phyloP scores from a whole-genome alignment of 345 rosid genomes.

The Eucalyptus curtisii region DNA sequence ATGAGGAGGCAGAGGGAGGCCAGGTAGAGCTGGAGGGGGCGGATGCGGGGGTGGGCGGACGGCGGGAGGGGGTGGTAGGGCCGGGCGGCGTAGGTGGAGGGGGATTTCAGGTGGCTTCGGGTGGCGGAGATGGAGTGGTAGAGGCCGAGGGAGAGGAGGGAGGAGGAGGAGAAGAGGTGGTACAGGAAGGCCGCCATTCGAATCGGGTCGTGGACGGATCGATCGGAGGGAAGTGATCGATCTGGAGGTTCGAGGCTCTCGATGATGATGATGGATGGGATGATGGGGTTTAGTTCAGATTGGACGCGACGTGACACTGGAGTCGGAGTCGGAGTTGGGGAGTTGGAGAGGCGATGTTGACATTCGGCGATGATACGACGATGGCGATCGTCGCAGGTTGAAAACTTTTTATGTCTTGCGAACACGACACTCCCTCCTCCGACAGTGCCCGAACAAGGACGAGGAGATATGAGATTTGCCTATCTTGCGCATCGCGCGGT shows the following conservation, averaged over 20 bases:
- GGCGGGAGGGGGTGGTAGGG: slow-evolving; percentile 51
- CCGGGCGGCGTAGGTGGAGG: slow-evolving; percentile 67
- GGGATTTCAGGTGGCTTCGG: slow-evolving; percentile 51
- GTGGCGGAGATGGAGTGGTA: slow-evolving; percentile 67
- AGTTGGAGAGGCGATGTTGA: background rate
- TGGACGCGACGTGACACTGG: background rate
- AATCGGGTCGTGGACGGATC: background rate
- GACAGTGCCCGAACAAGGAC: background rate
- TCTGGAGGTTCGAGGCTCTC: background rate
- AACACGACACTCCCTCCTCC: background rate
- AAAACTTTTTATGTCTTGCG: background rate
- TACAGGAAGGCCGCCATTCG: slow-evolving; percentile 49
- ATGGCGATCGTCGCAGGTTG: background rate
- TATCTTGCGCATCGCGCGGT: background rate
- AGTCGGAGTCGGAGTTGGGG: background rate
- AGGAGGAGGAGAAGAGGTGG: slow-evolving; percentile 50
- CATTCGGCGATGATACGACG: background rate
- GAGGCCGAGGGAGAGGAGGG: slow-evolving; percentile 53
- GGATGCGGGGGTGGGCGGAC: slow-evolving; percentile 24
- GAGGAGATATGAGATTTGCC: background rate
- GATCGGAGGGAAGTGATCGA: background rate
- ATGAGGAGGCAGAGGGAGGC: slow-evolving; percentile 47
- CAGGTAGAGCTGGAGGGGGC: slow-evolving; percentile 45
- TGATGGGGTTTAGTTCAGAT: background rate
- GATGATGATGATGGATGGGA: background rate